These are phyloP conservation scores for Paratinospora sagittata DNA, from an alignment of 164 flowering plant genomes.

Conservation along the genomic window DNA sequence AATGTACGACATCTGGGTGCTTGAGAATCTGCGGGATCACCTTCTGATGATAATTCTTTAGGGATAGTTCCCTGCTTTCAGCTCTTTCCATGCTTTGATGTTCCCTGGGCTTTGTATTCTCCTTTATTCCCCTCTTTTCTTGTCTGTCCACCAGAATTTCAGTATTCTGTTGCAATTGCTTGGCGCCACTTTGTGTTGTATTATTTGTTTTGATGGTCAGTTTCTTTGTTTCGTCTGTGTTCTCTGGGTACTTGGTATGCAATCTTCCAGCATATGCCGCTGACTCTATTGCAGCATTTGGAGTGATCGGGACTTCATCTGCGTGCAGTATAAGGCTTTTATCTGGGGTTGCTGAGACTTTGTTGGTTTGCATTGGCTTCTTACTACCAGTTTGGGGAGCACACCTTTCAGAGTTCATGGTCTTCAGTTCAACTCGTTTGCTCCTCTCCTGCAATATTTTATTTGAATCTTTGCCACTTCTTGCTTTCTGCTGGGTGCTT, in stretches of 20 bases:
- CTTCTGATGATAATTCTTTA: constrained; percentile 18
- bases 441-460: constrained; percentile 17
- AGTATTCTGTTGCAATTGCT: constrained; percentile 1
- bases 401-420: constrained; percentile 15
- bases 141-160: constrained; percentile 16
- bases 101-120: constrained; percentile 18
- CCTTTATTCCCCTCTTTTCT: constrained; percentile 27
- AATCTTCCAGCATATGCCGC: constrained; percentile 18
- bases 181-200: constrained; percentile 17
- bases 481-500: constrained; percentile 17
- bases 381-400: constrained; percentile 10
- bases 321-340: constrained; percentile 7
- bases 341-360: constrained; percentile 10
- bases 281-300: constrained; percentile 10
- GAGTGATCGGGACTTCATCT: constrained; percentile 14
- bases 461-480: constrained; percentile 11
- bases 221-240: constrained; percentile 16
- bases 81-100: constrained; percentile 19
- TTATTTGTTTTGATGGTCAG: constrained; percentile 19
- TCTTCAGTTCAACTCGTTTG: constrained; percentile 24
- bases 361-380: constrained; percentile 20
- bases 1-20: constrained; percentile 19
- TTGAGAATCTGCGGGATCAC: constrained; percentile 11
- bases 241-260: constrained; percentile 15
- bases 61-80: constrained; percentile 19